These are phyloP conservation scores for Globisporangium irregulare DNA, from an alignment of 352 stramenopile species.

Conservation along the genomic window DNA sequence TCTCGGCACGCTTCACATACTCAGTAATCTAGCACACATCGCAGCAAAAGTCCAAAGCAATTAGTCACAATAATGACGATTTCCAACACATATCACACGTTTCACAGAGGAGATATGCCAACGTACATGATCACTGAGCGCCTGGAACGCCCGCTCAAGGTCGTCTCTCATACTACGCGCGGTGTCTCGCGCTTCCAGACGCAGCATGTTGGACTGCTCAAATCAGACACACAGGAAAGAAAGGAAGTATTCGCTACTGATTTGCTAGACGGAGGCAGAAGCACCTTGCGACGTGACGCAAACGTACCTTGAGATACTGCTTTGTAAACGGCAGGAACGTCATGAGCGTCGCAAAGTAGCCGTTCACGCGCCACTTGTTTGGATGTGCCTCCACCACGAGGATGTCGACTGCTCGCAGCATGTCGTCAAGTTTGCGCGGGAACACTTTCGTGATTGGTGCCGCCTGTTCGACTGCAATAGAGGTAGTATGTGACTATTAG, in stretches of 20 bases:
- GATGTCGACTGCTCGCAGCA: slow-evolving; percentile 72
- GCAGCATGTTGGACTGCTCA: slow-evolving; percentile 81
- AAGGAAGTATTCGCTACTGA: background rate
- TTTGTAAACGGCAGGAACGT: slow-evolving; percentile 88
- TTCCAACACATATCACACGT: background rate
- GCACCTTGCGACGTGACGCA: background rate
- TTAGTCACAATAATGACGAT: background rate
- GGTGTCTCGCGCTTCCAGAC: slow-evolving; percentile 72
- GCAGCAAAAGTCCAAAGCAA: background rate
- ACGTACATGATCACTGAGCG: slow-evolving; percentile 26
- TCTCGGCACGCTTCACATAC: slow-evolving; percentile 33
- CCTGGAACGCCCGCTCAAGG: slow-evolving; percentile 45
- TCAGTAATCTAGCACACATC: slow-evolving; percentile 28
- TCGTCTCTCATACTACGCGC: slow-evolving; percentile 55
- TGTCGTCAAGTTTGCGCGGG: slow-evolving; percentile 72
- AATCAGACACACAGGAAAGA: background rate
- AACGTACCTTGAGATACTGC: slow-evolving; percentile 72
- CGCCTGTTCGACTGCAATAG: slow-evolving; percentile 38
- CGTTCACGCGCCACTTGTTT: slow-evolving; percentile 88
- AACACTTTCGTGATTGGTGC: slow-evolving; percentile 80
- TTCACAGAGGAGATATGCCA: background rate
- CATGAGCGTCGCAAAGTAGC: slow-evolving; percentile 87
- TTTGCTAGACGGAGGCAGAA: background rate
- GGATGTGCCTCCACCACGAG: slow-evolving; percentile 80
- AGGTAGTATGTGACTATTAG: background rate